These are phyloP conservation scores for Lathyrus sativus DNA, from an alignment of 306 rosid species.

Conservation along the genomic window DNA sequence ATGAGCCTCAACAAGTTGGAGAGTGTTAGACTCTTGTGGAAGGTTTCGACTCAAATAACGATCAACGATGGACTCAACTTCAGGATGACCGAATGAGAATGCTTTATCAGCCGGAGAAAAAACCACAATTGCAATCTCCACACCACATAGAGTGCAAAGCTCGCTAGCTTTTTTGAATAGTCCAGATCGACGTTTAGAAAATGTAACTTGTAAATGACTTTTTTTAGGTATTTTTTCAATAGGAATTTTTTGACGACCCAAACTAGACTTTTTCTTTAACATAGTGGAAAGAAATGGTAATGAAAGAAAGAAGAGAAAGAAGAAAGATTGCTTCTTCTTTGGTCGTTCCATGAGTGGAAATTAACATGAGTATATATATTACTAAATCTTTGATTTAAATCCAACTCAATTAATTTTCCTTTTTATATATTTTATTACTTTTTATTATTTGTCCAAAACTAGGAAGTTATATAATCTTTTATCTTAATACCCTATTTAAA, in stretches of 20 bases:
- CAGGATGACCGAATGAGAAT: slow-evolving; percentile 67
- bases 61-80: slow-evolving; percentile 53
- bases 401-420: slow-evolving; percentile 35
- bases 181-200: slow-evolving; percentile 69
- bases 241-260: slow-evolving; percentile 61
- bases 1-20: slow-evolving; percentile 43
- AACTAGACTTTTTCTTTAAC: slow-evolving; percentile 50
- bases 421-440: slow-evolving; percentile 44
- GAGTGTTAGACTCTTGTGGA: slow-evolving; percentile 13
- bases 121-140: slow-evolving; percentile 57
- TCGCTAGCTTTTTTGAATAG: slow-evolving; percentile 75
- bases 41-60: slow-evolving; percentile 47
- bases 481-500: slow-evolving; percentile 32
- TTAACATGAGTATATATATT: slow-evolving; percentile 40
- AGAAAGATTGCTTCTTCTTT: slow-evolving; percentile 14
- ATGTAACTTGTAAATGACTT: slow-evolving; percentile 65
- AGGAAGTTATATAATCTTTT: slow-evolving; percentile 48
- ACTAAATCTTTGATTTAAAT: slow-evolving; percentile 37
- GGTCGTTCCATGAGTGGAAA: slow-evolving; percentile 29
- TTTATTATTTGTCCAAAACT: slow-evolving; percentile 37
- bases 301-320: not conserved
- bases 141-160: slow-evolving; percentile 74
- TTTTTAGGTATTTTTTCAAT: slow-evolving; percentile 62
- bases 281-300: slow-evolving; percentile 14
- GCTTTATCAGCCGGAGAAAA: slow-evolving; percentile 71